phyloP scores from a whole-genome alignment of 805 yeast genomes.

The Alloascoidea hylecoeti region DNA sequence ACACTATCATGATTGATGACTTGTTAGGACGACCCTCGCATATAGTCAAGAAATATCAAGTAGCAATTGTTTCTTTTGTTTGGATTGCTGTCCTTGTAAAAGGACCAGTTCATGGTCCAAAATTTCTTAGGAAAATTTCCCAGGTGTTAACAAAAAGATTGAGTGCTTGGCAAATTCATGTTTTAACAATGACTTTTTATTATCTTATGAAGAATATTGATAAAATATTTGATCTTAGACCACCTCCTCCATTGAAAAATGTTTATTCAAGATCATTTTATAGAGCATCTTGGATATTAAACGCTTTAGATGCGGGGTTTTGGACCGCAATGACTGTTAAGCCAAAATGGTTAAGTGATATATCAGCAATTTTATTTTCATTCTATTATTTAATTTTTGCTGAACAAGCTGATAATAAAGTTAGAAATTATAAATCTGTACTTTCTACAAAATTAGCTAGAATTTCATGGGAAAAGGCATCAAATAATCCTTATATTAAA shows the following conservation, averaged over 20 bases:
- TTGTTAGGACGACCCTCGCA: conserved; percentile 15
- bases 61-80: conserved; percentile 9
- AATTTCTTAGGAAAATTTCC: conserved; percentile 8
- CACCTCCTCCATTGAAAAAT: conserved; percentile 14
- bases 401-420: conserved; percentile 16
- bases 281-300: conserved; percentile 15
- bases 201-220: conserved; percentile 15
- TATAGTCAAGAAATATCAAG: conserved; percentile 12
- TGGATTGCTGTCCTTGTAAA: conserved; percentile 12
- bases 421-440: conserved; percentile 12
- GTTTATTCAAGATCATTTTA: conserved; percentile 12
- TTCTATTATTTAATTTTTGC: conserved; percentile 14
- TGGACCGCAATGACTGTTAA: conserved; percentile 17
- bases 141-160: conserved; percentile 7
- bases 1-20: conserved; percentile 12
- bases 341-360: conserved; percentile 10
- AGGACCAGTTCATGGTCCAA: conserved; percentile 16
- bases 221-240: conserved; percentile 11
- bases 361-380: conserved; percentile 12
- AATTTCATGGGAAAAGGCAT: conserved; percentile 15
- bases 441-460: conserved; percentile 13
- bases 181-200: conserved; percentile 13
- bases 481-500: conserved; percentile 12
- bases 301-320: conserved; percentile 17
- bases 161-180: conserved; percentile 16